Conservation (phyloP, 2,329 filamentous ascomycete species). For the Juglanconis oblonga region DNA sequence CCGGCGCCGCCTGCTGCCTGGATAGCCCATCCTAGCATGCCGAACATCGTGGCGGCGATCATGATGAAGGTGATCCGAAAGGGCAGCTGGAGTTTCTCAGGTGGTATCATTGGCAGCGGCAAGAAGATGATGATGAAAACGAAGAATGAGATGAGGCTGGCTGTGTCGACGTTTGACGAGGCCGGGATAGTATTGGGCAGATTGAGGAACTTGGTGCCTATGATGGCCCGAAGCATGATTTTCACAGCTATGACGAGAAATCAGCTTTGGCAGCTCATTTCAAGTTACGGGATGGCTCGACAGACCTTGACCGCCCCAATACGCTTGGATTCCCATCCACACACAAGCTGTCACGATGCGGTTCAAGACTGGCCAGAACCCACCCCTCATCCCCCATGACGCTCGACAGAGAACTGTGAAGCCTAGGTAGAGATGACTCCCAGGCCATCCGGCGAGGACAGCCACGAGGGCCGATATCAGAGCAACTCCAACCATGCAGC, state of each 20-base stretch:
- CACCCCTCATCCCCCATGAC: conserved; percentile 28
- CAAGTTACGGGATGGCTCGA: no score
- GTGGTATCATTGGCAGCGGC: conserved; percentile 28
- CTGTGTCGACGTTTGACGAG: conserved; percentile 25
- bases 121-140: conserved; percentile 27
- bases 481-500: conserved; percentile 29
- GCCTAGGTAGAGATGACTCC: conserved; percentile 30
- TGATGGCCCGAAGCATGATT: conserved; percentile 27
- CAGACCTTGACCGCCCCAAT: conserved; percentile 27
- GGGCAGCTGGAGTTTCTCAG: conserved; percentile 27
- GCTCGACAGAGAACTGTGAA: conserved; percentile 30
- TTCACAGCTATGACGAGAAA: conserved; percentile 23
- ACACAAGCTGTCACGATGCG: conserved; percentile 29
- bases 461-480: conserved; percentile 31
- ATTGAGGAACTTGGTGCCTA: conserved; percentile 25
- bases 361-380: conserved; percentile 30
- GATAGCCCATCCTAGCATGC: conserved; percentile 30
- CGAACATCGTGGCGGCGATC: conserved; percentile 30
- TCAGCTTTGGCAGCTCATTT: background rate
- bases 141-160: conserved; percentile 28
- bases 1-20: conserved; percentile 26
- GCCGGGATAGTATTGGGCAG: conserved; percentile 25
- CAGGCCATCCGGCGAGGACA: conserved; percentile 32
- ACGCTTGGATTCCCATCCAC: conserved; percentile 29
- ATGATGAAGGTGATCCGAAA: conserved; percentile 27